These are phyloP conservation scores for Axilococcus clingmanii DNA, from an alignment of 139 green algal species.

Conservation along the genomic window DNA sequence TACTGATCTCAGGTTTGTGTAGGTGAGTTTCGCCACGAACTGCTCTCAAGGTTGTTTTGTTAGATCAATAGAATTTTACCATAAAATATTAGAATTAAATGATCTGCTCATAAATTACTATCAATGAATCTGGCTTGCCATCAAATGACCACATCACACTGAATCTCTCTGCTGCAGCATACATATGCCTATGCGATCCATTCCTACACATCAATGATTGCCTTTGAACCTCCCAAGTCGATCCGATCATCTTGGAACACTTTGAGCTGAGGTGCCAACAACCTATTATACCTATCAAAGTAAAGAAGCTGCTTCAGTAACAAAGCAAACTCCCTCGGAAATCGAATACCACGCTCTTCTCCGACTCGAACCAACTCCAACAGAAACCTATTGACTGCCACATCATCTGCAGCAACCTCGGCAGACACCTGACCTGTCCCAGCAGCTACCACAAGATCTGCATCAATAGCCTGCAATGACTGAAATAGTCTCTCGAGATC, in stretches of 20 bases:
- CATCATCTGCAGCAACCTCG: slow-evolving; percentile 62
- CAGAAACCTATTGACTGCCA: slow-evolving; percentile 70
- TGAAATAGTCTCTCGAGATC: slow-evolving; percentile 65
- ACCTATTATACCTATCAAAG: slow-evolving; percentile 86
- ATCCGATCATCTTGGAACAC: slow-evolving; percentile 69
- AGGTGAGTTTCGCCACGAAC: no score
- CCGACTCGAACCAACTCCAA: slow-evolving; percentile 73
- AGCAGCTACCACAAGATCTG: slow-evolving; percentile 16
- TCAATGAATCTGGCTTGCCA: no score
- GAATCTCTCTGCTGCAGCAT: no score
- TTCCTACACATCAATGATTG: no score
- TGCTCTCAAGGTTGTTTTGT: no score
- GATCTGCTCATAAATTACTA: no score
- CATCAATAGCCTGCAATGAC: slow-evolving; percentile 32
- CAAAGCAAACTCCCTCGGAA: slow-evolving; percentile 90
- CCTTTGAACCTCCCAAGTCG: slow-evolving; percentile 26
- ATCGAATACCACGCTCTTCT: slow-evolving; percentile 81
- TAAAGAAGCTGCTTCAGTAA: slow-evolving; percentile 96
- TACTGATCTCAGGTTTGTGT: no score
- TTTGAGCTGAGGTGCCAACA: slow-evolving; percentile 63
- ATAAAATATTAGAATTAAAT: no score
- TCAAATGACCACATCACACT: no score
- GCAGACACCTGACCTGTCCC: slow-evolving; percentile 29
- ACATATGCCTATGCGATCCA: no score
- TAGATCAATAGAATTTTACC: no score